Evolutionary conservation across 345 rosid species (phyloP), one percentile per base, ranked within the genome.

Genomic region (Raphanus raphanistrum): DNA sequence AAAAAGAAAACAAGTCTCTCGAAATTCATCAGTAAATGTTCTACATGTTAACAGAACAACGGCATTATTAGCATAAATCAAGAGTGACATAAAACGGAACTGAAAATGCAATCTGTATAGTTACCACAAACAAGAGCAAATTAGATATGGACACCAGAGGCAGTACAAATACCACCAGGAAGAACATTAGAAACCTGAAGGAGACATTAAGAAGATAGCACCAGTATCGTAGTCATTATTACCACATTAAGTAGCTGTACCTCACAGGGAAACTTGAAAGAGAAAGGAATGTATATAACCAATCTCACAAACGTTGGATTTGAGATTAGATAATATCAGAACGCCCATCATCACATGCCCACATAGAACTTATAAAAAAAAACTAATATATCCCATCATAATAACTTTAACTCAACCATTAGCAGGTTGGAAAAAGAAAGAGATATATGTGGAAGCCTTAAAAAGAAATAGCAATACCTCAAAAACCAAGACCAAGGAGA

Each of bases 81-180:
- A 77, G 71, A 81, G 78, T 43, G 58, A 32, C 66, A 57, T 54
- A 70, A 77, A 82, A 73, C 32, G 66, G 54, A 67, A 78, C 0
- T 82, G 28, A 41, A 41, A 38, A 76, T 60, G 70, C 85, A 84
- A 82, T 72, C 83, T 86, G 85, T 77, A 81, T 38, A 72, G 87
- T 90, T 91, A 95, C 98, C 98, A 92, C 91, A 92, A 85, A 90
- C 81, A 77, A 90, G 88, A 94, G 88, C 90, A 90, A 84, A 87
- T 71, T 84, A 92, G 88, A 85, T 92, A 89, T 85, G 91, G 87
- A 74, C 87, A 89, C 88, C 94, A 92, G 64, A 89, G 82, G 92
- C 85, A 89, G 87, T 86, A 85, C 88, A 90, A 90, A 85, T 84
- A 92, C 85, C 95, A 92, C 93, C 76, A 88, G 85, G 94, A 93